Base-by-base conservation (phyloP, 176 grass and related monocot species). In the Pharus latifolius region DNA sequence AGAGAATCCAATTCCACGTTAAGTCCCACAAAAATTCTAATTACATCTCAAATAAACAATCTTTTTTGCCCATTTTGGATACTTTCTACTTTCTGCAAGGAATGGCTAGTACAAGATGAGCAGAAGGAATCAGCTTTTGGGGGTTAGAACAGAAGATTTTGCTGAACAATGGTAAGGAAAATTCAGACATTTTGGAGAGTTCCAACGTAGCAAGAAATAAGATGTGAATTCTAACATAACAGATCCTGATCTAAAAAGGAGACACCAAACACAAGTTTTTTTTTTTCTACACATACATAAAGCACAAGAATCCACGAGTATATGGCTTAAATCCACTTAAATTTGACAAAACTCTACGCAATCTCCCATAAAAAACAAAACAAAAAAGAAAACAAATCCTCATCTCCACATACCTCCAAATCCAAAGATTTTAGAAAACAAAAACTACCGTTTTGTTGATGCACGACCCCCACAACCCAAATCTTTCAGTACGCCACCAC, bases 1-100 rank as follows among this genome's bases (percentile, higher is more conserved):
- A n/a, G n/a, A n/a, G 59, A 77, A 86, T 86, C 78, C 60, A 81
- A 81, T 77, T 49, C 78, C 65, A 30, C 65, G 59, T 65, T 72
- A 5, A 38, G 6, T 38, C 35, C 35, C 35, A 38, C 9, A 38
- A 4, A 38, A 38, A 38, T n/a, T n/a, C n/a, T n/a, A n/a, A n/a
- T n/a, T n/a, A n/a, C n/a, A n/a, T n/a, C n/a, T n/a, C n/a, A n/a
- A n/a, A n/a, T n/a, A n/a, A n/a, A n/a, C n/a, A n/a, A n/a, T n/a
- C n/a, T n/a, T n/a, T n/a, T n/a, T n/a, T n/a, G n/a, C n/a, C n/a
- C n/a, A n/a, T n/a, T n/a, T n/a, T n/a, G n/a, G n/a, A n/a, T n/a
- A n/a, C n/a, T n/a, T n/a, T n/a, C n/a, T n/a, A n/a, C n/a, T n/a
- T n/a, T n/a, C n/a, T n/a, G n/a, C n/a, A n/a, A n/a, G n/a, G n/a